These are phyloP conservation scores for Sordariomycetes sp. DNA, from an alignment of 2,329 filamentous ascomycete genomes.

Conservation along the genomic window DNA sequence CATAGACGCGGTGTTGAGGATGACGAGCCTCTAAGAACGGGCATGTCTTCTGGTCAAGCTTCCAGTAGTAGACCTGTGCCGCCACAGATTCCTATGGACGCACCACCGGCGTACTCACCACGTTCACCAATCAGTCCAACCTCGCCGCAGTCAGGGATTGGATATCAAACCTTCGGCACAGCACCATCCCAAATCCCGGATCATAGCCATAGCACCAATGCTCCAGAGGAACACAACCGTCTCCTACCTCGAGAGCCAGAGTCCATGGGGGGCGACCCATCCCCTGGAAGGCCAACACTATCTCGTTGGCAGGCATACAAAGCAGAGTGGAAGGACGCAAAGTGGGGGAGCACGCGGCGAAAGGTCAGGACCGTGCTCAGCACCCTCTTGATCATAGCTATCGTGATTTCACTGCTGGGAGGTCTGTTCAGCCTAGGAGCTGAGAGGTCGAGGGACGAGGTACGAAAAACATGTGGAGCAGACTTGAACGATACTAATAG, in stretches of 20 bases:
- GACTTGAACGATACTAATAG: too few species aligned
- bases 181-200: too few species aligned
- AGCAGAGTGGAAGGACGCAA: constrained; percentile 6
- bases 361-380: constrained; percentile 20
- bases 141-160: constrained; percentile 21
- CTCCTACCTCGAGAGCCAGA: constrained; percentile 33
- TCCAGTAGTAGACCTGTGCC: too few species aligned
- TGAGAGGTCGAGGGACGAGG: too few species aligned
- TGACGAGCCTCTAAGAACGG: constrained; percentile 7
- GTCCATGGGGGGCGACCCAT: constrained; percentile 29
- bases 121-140: constrained; percentile 16
- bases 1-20: constrained; percentile 15
- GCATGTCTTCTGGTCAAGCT: too few species aligned
- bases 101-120: constrained; percentile 42
- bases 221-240: constrained; percentile 29
- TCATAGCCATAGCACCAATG: constrained; percentile 26
- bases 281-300: constrained; percentile 11
- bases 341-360: constrained; percentile 12
- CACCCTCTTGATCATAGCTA: constrained; percentile 20
- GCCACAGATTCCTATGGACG: constrained; percentile 17
- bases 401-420: constrained; percentile 15
- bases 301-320: constrained; percentile 20
- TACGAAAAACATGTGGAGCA: too few species aligned
- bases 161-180: constrained; percentile 34
- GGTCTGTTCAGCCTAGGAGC: not conserved